Evolutionary conservation across 192 early-diverging fungal species (phyloP), one percentile per base, ranked within the genome.

Genomic region (Podila clonocystis): DNA sequence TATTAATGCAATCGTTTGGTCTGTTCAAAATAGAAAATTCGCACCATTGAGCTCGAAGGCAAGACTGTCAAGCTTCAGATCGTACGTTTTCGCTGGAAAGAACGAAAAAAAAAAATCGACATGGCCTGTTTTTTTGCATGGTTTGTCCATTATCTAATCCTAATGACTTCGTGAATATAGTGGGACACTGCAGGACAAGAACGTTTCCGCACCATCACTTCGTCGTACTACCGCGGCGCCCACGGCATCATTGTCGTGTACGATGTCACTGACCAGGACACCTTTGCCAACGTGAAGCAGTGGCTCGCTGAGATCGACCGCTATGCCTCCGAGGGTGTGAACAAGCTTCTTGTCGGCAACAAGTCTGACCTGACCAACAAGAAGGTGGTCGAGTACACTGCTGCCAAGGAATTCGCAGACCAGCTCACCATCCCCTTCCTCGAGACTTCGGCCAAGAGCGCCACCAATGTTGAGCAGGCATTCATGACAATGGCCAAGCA

Each of bases 401-500:
- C 80, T 49, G 93, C 93, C n/a, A 94, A 91, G 88, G 97, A 97
- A 88, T 98, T 97, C 87, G 93, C 97, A 31, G 94, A 95, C 74
- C 77, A 88, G 30, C 86, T 99, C 41, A 85, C 83, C 34, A 97
- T 99, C 63, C 93, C 97, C 36, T 96, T 99, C 84, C 87, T 99
- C 87, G 98, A 99, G 83, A 99, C 98, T 9, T 95, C 93, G 11
- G 98, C 98, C 67, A 99, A 99, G 90, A 94, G 96, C 74, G 93
- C 98, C 13, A 95, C 94, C 26, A 99, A 99, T 74, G 98, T 99
- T 19, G 98, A 99, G 87, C 95, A 96, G 77, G 98, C 98, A 38
- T 99, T 99, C 90, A 89, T 99, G 92, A 98, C 96, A 34, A 98
- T 99, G 98, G 97, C 98, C 29, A 97, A 96, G 84, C 98, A 99